phyloP scores from a whole-genome alignment of 495 filamentous ascomycete genomes.

The Penicillium subrubescens region DNA sequence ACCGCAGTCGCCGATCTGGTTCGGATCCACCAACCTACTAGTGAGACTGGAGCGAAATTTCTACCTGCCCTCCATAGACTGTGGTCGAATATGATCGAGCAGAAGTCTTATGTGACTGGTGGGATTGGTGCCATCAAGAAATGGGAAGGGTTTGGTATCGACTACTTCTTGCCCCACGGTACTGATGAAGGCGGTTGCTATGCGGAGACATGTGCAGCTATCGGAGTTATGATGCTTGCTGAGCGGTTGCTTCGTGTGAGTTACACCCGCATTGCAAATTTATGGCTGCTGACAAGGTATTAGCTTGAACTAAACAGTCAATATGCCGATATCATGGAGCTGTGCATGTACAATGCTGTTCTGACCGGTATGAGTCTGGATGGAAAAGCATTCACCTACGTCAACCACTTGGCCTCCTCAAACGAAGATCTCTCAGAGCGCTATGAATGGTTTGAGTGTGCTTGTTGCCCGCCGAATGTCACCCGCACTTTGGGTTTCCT shows the following conservation, averaged over 20 bases:
- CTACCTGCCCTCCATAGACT: conserved; percentile 42
- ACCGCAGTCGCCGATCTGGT: conserved; percentile 42
- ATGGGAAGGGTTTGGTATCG: conserved; percentile 63
- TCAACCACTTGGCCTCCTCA: conserved; percentile 58
- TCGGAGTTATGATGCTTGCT: conserved; percentile 63
- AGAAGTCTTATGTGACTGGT: conserved; percentile 62
- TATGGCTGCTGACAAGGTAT: conserved; percentile 2
- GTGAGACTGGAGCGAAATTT: conserved; percentile 24
- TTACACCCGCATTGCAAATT: not conserved
- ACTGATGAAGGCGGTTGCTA: conserved; percentile 64
- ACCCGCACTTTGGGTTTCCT: conserved; percentile 53
- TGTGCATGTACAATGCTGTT: conserved; percentile 62
- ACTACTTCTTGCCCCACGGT: conserved; percentile 58
- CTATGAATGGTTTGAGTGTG: conserved; percentile 56
- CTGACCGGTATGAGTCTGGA: conserved; percentile 52
- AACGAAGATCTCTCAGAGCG: conserved; percentile 44
- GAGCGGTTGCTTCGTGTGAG: conserved; percentile 53
- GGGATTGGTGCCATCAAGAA: conserved; percentile 61
- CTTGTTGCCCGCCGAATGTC: conserved; percentile 62
- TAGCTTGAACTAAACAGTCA: conserved; percentile 52
- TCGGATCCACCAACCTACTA: conserved; percentile 27
- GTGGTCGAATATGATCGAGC: conserved; percentile 60
- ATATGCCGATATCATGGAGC: conserved; percentile 61
- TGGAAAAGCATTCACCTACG: conserved; percentile 53
- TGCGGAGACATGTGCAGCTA: conserved; percentile 61